Evolutionary conservation across 1,284 basidiomycete genomes (phyloP).

Genomic region (Gomphus bonarii): DNA sequence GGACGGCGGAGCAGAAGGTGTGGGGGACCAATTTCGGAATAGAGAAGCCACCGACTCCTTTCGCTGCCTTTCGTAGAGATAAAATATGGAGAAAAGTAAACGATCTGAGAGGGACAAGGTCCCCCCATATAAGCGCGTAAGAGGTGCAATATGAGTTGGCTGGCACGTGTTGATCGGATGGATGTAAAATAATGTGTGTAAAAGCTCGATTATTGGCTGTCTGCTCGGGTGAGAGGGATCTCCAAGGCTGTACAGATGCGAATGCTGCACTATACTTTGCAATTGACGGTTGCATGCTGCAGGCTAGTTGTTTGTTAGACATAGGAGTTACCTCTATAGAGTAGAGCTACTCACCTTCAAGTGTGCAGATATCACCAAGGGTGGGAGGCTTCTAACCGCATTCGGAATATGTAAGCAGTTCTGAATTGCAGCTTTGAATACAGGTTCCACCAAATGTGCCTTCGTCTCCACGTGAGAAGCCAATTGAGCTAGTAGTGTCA

Average conservation of each 20-base stretch:
- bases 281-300: constrained; percentile 51
- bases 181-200: constrained; percentile 59
- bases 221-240: constrained; percentile 23
- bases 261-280: constrained; percentile 53
- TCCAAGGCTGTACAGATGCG: constrained; percentile 34
- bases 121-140: constrained; percentile 66
- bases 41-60: constrained; percentile 54
- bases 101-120: constrained; percentile 56
- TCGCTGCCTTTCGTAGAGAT: constrained; percentile 67
- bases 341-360: constrained; percentile 44
- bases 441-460: constrained; percentile 60
- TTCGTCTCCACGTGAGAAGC: constrained; percentile 27
- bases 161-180: constrained; percentile 78
- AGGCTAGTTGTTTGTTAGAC: constrained; percentile 28
- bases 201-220: constrained; percentile 39
- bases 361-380: constrained; percentile 31
- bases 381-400: constrained; percentile 39
- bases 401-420: constrained; percentile 36
- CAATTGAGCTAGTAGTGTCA: constrained; percentile 11
- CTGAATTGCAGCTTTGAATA: constrained; percentile 58
- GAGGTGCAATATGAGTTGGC: constrained; percentile 66
- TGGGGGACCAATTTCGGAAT: constrained; percentile 51
- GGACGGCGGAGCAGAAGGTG: constrained; percentile 23
- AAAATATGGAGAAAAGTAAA: constrained; percentile 63
- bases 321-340: background rate